Evolutionary conservation across 2,329 filamentous ascomycete genomes (phyloP).

Genomic region (Colletotrichum phormii): DNA sequence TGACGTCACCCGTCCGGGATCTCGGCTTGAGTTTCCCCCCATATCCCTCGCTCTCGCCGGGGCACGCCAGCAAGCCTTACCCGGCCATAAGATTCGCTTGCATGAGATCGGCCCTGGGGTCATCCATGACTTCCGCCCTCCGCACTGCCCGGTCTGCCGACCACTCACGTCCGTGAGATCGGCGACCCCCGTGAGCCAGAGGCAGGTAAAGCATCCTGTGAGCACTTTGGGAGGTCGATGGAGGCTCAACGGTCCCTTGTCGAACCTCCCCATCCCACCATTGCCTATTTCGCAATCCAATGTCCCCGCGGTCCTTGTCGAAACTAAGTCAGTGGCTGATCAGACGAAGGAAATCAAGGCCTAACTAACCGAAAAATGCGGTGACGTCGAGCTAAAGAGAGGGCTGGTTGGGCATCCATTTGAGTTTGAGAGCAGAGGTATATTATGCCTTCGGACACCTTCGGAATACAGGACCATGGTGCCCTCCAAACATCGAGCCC

Average conservation of each 20-base stretch:
- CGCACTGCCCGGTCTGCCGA: slow-evolving; percentile 7
- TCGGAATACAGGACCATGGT: neutral
- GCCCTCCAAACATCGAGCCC: neutral
- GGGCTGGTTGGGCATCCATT: slow-evolving; percentile 15
- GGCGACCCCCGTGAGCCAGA: neutral
- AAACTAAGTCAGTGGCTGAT: slow-evolving; percentile 35
- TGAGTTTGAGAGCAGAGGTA: slow-evolving; percentile 21
- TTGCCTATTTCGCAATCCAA: neutral
- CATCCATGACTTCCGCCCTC: slow-evolving; percentile 5
- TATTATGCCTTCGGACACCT: slow-evolving; percentile 30
- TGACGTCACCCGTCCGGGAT: slow-evolving; percentile 33
- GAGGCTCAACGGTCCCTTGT: slow-evolving; percentile 33
- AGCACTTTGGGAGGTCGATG: neutral
- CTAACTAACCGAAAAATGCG: slow-evolving; percentile 15
- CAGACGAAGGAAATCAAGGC: slow-evolving; percentile 32
- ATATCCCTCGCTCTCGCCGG: neutral
- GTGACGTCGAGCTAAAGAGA: slow-evolving; percentile 30
- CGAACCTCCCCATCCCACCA: slow-evolving; percentile 1
- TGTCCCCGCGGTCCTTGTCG: slow-evolving; percentile 24
- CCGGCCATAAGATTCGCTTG: slow-evolving; percentile 6
- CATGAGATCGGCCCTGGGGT: slow-evolving; percentile 33
- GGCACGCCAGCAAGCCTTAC: slow-evolving; percentile 3
- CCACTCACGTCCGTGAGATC: slow-evolving; percentile 2
- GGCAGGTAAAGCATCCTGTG: neutral
- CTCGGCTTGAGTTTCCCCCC: slow-evolving; percentile 17